These are phyloP conservation scores for Trichoderma reesei DNA, from an alignment of 495 filamentous ascomycete genomes.

Conservation along the genomic window DNA sequence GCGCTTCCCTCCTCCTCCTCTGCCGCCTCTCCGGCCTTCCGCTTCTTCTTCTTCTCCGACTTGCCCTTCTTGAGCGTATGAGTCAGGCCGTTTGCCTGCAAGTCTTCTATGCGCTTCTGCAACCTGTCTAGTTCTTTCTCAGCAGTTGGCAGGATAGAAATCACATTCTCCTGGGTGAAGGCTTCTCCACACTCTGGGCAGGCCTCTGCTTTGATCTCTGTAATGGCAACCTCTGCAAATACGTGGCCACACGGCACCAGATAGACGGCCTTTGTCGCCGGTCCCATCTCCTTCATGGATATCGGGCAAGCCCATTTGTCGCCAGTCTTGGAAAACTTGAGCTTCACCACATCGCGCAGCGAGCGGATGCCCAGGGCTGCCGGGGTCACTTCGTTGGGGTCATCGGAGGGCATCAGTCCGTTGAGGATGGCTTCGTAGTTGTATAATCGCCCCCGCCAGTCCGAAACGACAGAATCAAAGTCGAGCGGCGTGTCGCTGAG, in stretches of 20 bases:
- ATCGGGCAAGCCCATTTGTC: slow-evolving; percentile 72
- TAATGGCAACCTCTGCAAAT: slow-evolving; percentile 75
- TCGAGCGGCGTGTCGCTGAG: slow-evolving; percentile 67
- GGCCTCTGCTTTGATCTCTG: slow-evolving; percentile 50
- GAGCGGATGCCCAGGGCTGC: slow-evolving; percentile 61
- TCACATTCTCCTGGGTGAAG: slow-evolving; percentile 68
- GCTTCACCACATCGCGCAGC: slow-evolving; percentile 78
- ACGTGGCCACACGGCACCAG: slow-evolving; percentile 93
- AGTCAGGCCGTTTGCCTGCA: slow-evolving; percentile 62
- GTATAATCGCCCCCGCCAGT: slow-evolving; percentile 77
- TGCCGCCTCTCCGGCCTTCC: slow-evolving; percentile 37
- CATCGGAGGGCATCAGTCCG: slow-evolving; percentile 59
- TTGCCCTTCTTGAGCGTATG: slow-evolving; percentile 93
- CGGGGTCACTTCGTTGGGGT: slow-evolving; percentile 58
- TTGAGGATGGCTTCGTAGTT: slow-evolving; percentile 89
- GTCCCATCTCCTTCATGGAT: slow-evolving; percentile 76
- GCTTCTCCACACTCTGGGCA: slow-evolving; percentile 62
- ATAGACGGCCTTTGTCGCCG: slow-evolving; percentile 72
- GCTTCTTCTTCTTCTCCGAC: slow-evolving; percentile 52
- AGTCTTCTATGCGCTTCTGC: slow-evolving; percentile 47
- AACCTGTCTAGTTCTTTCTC: slow-evolving; percentile 62
- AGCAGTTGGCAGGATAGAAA: slow-evolving; percentile 67
- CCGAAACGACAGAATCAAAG: slow-evolving; percentile 66
- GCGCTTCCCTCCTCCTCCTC: slow-evolving; percentile 21
- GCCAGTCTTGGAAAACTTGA: slow-evolving; percentile 56